Conservation (phyloP, 371 early-diverging fungal species). For the Mortierella sp. region DNA sequence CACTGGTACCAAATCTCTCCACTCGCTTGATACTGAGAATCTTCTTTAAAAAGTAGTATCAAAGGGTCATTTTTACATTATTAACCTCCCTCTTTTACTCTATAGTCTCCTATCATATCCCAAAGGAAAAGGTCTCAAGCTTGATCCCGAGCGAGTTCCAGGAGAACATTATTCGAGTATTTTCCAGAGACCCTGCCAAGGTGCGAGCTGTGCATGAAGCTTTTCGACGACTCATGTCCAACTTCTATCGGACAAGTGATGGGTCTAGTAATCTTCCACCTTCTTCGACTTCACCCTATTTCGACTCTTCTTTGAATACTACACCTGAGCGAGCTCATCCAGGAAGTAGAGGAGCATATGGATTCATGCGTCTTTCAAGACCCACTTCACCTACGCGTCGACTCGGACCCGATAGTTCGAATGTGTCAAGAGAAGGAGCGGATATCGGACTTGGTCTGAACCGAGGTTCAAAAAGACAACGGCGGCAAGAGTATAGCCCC, state of each 20-base stretch:
- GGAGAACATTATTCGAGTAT: constrained; percentile 77
- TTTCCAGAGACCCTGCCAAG: constrained; percentile 69
- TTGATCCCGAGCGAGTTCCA: constrained; percentile 78
- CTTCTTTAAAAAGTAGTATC: background rate
- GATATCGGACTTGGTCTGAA: no score
- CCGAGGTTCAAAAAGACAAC: no score
- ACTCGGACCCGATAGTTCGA: background rate
- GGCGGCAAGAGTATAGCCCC: no score
- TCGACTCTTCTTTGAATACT: constrained; percentile 31
- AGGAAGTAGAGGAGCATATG: no score
- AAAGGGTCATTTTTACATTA: background rate
- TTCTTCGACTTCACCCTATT: constrained; percentile 48
- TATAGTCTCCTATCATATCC: constrained; percentile 68
- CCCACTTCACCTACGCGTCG: constrained; percentile 25
- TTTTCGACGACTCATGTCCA: constrained; percentile 51
- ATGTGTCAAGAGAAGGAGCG: no score
- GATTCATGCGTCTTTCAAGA: constrained; percentile 3
- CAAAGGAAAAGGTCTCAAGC: constrained; percentile 76
- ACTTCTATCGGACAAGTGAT: constrained; percentile 36
- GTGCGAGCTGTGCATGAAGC: constrained; percentile 54
- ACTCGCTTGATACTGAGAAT: no score
- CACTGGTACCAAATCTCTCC: constrained; percentile 49
- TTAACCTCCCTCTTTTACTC: background rate
- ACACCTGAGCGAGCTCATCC: constrained; percentile 27
- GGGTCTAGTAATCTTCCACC: constrained; percentile 43